These are phyloP conservation scores for Sphagnurus paluster DNA, from an alignment of 1,284 basidiomycete genomes.

Conservation along the genomic window DNA sequence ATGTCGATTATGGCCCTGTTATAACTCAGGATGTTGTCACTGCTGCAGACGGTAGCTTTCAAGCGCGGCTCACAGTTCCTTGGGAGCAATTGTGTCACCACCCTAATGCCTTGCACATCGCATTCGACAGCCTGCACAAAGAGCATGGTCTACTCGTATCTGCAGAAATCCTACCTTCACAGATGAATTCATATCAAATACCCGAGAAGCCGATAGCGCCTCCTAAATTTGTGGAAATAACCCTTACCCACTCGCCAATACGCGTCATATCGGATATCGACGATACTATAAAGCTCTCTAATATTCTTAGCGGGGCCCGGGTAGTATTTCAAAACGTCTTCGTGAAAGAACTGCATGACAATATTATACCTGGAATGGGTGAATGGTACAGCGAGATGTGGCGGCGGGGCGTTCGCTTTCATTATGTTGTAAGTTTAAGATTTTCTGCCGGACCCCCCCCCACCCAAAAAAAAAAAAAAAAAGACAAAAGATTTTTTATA, in stretches of 20 bases:
- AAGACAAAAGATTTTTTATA: too few relatives aligned
- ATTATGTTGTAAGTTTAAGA: conserved; percentile 79
- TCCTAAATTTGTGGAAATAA: conserved; percentile 39
- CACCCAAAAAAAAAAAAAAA: too few relatives aligned
- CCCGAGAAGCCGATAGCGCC: conserved; percentile 4
- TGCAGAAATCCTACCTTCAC: conserved; percentile 46
- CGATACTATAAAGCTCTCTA: conserved; percentile 86
- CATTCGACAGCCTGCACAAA: conserved; percentile 48
- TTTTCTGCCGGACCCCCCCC: too few relatives aligned
- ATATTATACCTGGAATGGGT: conserved; percentile 83
- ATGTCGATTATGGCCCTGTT: conserved; percentile 43
- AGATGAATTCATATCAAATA: conserved; percentile 1
- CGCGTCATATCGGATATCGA: conserved; percentile 93
- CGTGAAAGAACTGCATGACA: conserved; percentile 74
- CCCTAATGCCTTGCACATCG: conserved; percentile 54
- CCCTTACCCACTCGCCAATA: conserved; percentile 58
- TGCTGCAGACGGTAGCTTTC: conserved; percentile 70
- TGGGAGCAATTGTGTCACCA: conserved; percentile 72
- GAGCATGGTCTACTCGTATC: conserved; percentile 61
- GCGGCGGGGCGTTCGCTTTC: conserved; percentile 71
- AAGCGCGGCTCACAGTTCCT: conserved; percentile 55
- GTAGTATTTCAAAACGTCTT: conserved; percentile 80
- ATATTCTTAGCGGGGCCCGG: conserved; percentile 72
- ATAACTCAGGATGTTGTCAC: conserved; percentile 54
- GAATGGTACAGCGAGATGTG: conserved; percentile 79